Percentiles rank a stretch among this genome's conserved stretches.
These are phyloP conservation scores for Rosa rugosa DNA, from an alignment of 306 rosid genomes.

Conservation along the genomic window DNA sequence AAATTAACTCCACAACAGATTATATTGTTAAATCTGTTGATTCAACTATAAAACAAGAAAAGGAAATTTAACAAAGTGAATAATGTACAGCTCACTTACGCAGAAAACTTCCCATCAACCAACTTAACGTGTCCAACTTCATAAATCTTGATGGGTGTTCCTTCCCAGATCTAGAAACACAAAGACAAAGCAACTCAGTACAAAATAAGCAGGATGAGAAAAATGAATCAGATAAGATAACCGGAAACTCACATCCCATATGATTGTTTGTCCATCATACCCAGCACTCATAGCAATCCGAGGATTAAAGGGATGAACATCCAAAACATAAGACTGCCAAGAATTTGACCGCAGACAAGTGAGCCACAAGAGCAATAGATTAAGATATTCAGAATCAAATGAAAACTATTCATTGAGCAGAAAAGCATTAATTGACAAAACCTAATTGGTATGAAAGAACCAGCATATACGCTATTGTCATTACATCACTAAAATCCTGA, in stretches of 20 bases:
- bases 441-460: constrained; percentile 1
- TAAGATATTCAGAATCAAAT: constrained; percentile 15
- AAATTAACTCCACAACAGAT: neutral
- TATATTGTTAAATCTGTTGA: neutral
- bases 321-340: constrained; percentile 86
- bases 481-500: neutral
- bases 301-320: constrained; percentile 96
- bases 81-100: constrained; percentile 54
- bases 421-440: constrained; percentile 18
- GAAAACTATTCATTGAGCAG: constrained; percentile 14
- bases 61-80: constrained; percentile 17
- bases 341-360: constrained; percentile 32
- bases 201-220: constrained; percentile 18
- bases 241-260: constrained; percentile 83
- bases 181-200: constrained; percentile 30
- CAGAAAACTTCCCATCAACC: constrained; percentile 93
- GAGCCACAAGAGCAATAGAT: constrained; percentile 30
- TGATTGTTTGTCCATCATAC: constrained; percentile 82
- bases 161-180: constrained; percentile 84
- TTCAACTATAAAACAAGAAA: constrained; percentile 14
- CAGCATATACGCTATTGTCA: constrained; percentile 1
- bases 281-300: constrained; percentile 98
- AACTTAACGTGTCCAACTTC: constrained; percentile 66
- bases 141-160: constrained; percentile 66
- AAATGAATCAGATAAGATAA: constrained; percentile 17